Percentiles rank a stretch among this genome's conserved stretches.
Conservation (phyloP, 371 early-diverging fungal species). For the Apophysomyces elegans region DNA sequence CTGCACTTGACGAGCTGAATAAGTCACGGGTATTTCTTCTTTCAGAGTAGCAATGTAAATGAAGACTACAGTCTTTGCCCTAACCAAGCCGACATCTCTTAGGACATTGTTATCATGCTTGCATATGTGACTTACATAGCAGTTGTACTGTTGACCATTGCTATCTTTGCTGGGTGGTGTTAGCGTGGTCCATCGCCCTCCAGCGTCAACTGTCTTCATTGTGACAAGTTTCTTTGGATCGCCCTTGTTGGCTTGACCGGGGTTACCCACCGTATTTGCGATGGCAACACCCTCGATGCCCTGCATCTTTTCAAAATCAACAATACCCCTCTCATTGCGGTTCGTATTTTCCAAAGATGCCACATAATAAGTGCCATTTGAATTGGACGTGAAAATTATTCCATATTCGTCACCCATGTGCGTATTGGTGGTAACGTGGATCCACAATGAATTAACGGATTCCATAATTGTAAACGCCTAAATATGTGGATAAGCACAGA, state of each 20-base stretch:
- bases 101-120: not conserved
- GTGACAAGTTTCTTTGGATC: constrained; percentile 62
- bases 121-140: constrained; percentile 21
- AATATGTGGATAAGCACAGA: constrained; percentile 1
- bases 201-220: constrained; percentile 86
- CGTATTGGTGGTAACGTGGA: constrained; percentile 73
- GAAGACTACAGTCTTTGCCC: constrained; percentile 60
- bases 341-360: constrained; percentile 76
- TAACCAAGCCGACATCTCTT: not conserved
- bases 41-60: constrained; percentile 86
- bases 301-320: constrained; percentile 94
- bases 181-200: constrained; percentile 71
- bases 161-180: constrained; percentile 60
- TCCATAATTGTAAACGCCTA: constrained; percentile 85
- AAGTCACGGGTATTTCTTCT: constrained; percentile 76
- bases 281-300: constrained; percentile 90
- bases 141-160: constrained; percentile 39
- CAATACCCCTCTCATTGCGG: constrained; percentile 79
- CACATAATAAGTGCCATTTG: constrained; percentile 84
- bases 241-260: constrained; percentile 57
- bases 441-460: constrained; percentile 73
- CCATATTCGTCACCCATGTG: constrained; percentile 76
- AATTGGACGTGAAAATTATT: constrained; percentile 83
- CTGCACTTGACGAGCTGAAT: constrained; percentile 78
- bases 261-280: constrained; percentile 83